A percentile compares a stretch with the other conserved stretches of the same genome.
Evolutionary conservation across 2,329 filamentous ascomycete genomes (phyloP).

Genomic region (Diplodia intermedia): DNA sequence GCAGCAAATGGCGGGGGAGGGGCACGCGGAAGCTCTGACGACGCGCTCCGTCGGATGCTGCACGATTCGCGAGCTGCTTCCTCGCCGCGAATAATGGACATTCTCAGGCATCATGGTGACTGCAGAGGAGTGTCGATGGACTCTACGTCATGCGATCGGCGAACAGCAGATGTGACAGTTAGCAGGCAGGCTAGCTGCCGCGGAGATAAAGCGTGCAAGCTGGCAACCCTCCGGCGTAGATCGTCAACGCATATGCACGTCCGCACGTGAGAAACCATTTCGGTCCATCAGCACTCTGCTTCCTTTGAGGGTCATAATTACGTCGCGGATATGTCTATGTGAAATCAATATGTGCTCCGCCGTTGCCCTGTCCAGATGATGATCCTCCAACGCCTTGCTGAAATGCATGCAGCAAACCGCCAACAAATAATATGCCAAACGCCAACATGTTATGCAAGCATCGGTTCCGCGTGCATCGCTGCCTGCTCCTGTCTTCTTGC

Average conservation of each 20-base stretch:
- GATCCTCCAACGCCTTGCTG: constrained; percentile 29
- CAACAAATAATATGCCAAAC: neutral
- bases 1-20: constrained; percentile 27
- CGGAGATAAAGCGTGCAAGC: constrained; percentile 3
- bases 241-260: constrained; percentile 16
- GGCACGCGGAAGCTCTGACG: constrained; percentile 17
- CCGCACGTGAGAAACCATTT: neutral
- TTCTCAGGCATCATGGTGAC: constrained; percentile 10
- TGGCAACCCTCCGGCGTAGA: neutral
- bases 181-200: neutral
- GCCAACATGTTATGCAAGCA: constrained; percentile 43
- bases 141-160: neutral
- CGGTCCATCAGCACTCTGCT: neutral
- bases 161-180: neutral
- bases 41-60: constrained; percentile 4
- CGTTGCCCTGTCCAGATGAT: neutral
- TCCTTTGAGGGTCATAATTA: neutral
- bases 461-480: constrained; percentile 42
- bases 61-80: neutral
- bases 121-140: neutral
- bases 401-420: constrained; percentile 33
- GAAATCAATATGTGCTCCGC: constrained; percentile 9
- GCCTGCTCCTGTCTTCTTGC: constrained; percentile 44
- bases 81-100: neutral
- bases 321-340: constrained; percentile 28